Evolutionary conservation across 129 eudicot species (phyloP).

Genomic region (Kitagawia praeruptora): DNA sequence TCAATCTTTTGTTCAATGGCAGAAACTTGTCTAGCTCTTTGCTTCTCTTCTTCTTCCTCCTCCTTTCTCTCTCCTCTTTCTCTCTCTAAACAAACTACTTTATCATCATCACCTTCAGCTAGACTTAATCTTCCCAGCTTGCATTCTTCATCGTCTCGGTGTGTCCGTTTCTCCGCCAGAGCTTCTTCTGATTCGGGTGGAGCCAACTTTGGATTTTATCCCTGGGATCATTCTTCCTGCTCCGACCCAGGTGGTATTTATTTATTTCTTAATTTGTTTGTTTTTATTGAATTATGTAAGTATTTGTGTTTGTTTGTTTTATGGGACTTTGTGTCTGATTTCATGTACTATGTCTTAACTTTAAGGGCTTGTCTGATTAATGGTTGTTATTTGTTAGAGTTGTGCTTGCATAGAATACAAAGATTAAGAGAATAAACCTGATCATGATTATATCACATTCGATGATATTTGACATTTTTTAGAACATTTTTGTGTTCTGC

Average conservation of each 20-base stretch:
- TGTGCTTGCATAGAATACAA: too few species aligned
- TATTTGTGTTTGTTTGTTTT: not conserved
- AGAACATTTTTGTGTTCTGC: too few species aligned
- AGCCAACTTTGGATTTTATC: constrained; percentile 42
- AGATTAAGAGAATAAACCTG: too few species aligned
- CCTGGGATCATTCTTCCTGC: constrained; percentile 54
- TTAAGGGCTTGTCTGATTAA: too few species aligned
- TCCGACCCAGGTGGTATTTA: constrained; percentile 29
- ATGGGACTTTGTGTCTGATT: too few species aligned
- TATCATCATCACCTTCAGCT: not conserved
- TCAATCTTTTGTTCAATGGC: constrained; percentile 22
- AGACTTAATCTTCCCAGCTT: constrained; percentile 2
- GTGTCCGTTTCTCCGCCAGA: constrained; percentile 30
- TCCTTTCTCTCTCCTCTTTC: constrained; percentile 18
- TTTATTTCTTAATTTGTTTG: not conserved
- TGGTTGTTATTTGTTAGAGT: too few species aligned
- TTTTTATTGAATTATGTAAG: not conserved
- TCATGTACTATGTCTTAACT: not conserved
- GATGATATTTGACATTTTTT: too few species aligned
- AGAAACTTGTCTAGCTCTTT: constrained; percentile 38
- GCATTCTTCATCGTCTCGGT: constrained; percentile 17
- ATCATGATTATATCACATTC: too few species aligned
- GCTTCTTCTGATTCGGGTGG: constrained; percentile 21
- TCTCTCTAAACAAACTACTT: constrained; percentile 18
- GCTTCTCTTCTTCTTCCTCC: constrained; percentile 16